These are phyloP conservation scores for Fusarium begoniae DNA, from an alignment of 2,329 filamentous ascomycete genomes.

Conservation along the genomic window DNA sequence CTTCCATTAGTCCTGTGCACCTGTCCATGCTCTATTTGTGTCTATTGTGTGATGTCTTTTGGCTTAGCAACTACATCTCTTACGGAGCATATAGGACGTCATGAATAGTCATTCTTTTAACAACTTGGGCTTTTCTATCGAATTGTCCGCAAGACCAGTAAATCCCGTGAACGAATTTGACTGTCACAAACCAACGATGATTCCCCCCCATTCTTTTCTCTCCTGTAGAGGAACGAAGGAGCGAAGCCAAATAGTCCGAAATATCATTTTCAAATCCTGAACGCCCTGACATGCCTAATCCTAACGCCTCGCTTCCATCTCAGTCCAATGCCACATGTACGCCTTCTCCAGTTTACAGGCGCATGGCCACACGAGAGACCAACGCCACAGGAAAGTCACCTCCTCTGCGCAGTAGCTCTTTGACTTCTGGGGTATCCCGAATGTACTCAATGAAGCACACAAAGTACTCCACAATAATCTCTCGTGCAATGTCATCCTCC, in stretches of 20 bases:
- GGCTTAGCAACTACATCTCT: not conserved
- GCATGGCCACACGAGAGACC: conserved; percentile 19
- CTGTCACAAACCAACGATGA: not conserved
- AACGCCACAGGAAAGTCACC: conserved; percentile 35
- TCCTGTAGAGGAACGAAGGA: not conserved
- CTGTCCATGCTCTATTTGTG: not conserved
- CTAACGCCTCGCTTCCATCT: conserved; percentile 15
- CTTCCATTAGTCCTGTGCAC: not conserved
- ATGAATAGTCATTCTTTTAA: not conserved
- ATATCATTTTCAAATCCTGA: not conserved
- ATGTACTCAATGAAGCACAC: conserved; percentile 35
- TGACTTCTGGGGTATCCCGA: conserved; percentile 14
- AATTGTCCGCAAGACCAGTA: not conserved
- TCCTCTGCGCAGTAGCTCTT: conserved; percentile 12
- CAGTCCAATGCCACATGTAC: not conserved
- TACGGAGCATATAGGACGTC: not conserved
- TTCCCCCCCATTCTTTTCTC: not conserved
- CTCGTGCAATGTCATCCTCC: conserved; percentile 31
- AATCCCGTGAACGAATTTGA: not conserved
- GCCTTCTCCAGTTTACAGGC: not conserved
- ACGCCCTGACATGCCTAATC: not conserved
- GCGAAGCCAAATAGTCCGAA: not conserved
- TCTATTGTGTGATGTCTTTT: not conserved
- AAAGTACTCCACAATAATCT: conserved; percentile 31
- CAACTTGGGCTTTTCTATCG: not conserved